Conservation (phyloP, 164 flowering plant species). For the Hamamelis virginiana region DNA sequence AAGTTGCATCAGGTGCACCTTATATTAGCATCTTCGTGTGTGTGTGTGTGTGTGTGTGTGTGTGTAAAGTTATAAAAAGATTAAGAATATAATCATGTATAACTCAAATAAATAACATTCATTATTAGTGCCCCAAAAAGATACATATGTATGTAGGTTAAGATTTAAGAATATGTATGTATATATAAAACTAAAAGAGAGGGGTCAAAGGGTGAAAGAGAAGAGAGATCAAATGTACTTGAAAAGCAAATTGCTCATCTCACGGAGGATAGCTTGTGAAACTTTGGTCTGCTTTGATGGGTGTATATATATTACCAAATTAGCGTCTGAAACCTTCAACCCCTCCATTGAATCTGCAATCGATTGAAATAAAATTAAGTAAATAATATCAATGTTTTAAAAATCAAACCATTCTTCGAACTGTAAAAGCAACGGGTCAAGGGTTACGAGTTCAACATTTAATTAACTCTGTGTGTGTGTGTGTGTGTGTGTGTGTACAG, state of each 20-base stretch:
- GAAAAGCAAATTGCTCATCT: conserved; percentile 75
- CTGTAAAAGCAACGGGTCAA: too few species aligned
- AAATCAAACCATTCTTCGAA: too few species aligned
- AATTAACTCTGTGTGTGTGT: too few species aligned
- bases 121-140: background rate
- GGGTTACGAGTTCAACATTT: too few species aligned
- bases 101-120: background rate
- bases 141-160: background rate
- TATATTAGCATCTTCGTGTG: too few species aligned
- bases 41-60: too few species aligned
- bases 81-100: too few species aligned
- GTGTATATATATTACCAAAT: conserved; percentile 57
- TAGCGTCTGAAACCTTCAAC: conserved; percentile 48
- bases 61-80: too few species aligned
- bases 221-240: conserved; percentile 44
- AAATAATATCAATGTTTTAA: too few species aligned
- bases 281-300: conserved; percentile 65
- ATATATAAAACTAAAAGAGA: background rate
- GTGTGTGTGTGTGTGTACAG: too few species aligned
- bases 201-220: background rate
- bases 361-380: too few species aligned
- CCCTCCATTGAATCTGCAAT: conserved; percentile 52
- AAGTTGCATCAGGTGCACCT: too few species aligned
- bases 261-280: conserved; percentile 43
- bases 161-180: background rate